These are phyloP conservation scores for Carex kokanica DNA, from an alignment of 176 grass and related monocot genomes.

Conservation along the genomic window DNA sequence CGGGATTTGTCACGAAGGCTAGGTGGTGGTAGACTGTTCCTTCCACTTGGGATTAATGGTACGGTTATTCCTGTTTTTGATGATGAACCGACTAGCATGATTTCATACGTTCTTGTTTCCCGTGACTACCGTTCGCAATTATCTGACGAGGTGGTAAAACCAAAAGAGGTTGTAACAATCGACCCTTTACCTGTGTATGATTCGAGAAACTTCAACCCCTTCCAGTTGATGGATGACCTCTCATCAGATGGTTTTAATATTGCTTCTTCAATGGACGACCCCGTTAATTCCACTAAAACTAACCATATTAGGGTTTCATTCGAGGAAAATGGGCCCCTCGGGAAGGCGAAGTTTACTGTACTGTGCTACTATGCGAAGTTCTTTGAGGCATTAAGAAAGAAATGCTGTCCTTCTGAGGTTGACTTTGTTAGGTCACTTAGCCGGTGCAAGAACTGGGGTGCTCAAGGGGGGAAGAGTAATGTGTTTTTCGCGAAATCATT, in stretches of 20 bases:
- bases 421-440: constrained; percentile 90
- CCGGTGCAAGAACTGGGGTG: constrained; percentile 92
- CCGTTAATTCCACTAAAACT: constrained; percentile 34
- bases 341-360: constrained; percentile 77
- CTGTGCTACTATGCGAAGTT: constrained; percentile 85
- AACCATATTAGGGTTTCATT: constrained; percentile 73
- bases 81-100: constrained; percentile 93
- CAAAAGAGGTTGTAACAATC: constrained; percentile 30
- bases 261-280: constrained; percentile 36
- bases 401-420: constrained; percentile 83
- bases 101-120: constrained; percentile 85
- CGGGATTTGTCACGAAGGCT: constrained; percentile 48
- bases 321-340: constrained; percentile 59
- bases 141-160: constrained; percentile 50
- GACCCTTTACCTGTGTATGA: constrained; percentile 60
- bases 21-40: constrained; percentile 64
- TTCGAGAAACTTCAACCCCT: constrained; percentile 64
- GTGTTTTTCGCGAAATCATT: constrained; percentile 97
- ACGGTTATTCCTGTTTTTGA: constrained; percentile 88
- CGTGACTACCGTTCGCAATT: constrained; percentile 60
- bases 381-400: constrained; percentile 83
- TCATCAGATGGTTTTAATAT: constrained; percentile 57
- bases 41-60: constrained; percentile 63
- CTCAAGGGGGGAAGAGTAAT: constrained; percentile 97
- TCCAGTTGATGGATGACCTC: constrained; percentile 77